Conservation (phyloP, 257 asterid species). For the Solanum sitiens region DNA sequence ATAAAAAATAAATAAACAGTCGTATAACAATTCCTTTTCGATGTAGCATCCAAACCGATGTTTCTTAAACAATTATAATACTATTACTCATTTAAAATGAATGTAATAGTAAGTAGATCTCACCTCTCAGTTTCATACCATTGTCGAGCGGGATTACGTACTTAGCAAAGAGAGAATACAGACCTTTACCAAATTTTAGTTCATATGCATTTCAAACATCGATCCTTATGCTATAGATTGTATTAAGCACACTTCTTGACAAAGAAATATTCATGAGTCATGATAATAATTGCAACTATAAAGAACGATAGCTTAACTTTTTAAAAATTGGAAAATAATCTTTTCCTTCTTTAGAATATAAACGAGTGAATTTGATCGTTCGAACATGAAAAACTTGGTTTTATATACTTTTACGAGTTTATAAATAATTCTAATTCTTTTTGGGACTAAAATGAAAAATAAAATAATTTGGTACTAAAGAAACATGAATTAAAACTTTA, state of each 20-base stretch:
- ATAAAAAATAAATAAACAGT: fast-evolving
- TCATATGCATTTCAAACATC: not conserved
- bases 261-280: no score
- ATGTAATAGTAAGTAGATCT: not conserved
- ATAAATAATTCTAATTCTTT: not conserved
- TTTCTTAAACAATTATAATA: not conserved
- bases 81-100: not conserved
- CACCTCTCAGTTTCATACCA: not conserved
- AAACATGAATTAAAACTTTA: not conserved
- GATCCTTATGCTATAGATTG: not conserved
- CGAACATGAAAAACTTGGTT: not conserved
- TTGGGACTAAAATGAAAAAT: not conserved
- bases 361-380: not conserved
- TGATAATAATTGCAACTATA: no score
- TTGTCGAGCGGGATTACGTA: not conserved
- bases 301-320: no score
- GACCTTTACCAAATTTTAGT: not conserved
- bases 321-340: no score
- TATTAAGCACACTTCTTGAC: not conserved
- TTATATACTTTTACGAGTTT: not conserved
- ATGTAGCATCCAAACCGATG: fast-evolving
- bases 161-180: not conserved
- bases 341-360: not conserved
- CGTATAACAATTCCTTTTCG: not conserved
- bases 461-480: not conserved